A percentile compares a stretch with the other conserved stretches of the same genome.
phyloP scores from a whole-genome alignment of 441 rosid genomes.

The Pelargonium australe region DNA sequence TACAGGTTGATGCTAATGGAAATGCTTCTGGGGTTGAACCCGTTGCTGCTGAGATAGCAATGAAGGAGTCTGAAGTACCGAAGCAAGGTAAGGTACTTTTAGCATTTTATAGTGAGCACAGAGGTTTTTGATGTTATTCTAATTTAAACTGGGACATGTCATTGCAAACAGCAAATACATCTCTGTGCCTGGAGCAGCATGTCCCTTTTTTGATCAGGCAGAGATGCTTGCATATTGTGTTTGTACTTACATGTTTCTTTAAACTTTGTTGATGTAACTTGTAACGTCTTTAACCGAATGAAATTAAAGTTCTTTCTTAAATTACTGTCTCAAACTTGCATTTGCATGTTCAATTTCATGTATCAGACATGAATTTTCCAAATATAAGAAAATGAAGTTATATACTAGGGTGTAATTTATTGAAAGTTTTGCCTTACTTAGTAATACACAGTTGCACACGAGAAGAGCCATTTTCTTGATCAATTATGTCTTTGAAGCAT shows the following conservation, averaged over 20 bases:
- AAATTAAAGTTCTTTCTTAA: neutral
- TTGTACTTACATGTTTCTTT: neutral
- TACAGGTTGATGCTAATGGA: conserved; percentile 41
- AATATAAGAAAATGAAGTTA: neutral
- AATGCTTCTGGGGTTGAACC: conserved; percentile 32
- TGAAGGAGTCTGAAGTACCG: conserved; percentile 36
- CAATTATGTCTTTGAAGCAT: neutral
- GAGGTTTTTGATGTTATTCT: neutral
- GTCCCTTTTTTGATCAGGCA: neutral
- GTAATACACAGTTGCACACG: neutral
- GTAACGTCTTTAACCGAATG: neutral
- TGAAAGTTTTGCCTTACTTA: neutral
- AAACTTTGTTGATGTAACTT: neutral
- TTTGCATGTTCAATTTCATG: conserved; percentile 1
- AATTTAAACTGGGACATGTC: conserved; percentile 4
- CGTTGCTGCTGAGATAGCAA: conserved; percentile 32
- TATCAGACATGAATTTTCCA: neutral
- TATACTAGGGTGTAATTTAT: neutral
- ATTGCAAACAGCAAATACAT: neutral
- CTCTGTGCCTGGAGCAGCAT: neutral
- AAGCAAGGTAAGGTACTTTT: conserved; percentile 56
- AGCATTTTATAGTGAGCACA: neutral
- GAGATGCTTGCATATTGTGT: neutral
- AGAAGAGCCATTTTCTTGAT: neutral
- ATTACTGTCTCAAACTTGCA: neutral